These are phyloP conservation scores for Nicotiana sylvestris DNA, from an alignment of 257 asterid genomes.

Conservation along the genomic window DNA sequence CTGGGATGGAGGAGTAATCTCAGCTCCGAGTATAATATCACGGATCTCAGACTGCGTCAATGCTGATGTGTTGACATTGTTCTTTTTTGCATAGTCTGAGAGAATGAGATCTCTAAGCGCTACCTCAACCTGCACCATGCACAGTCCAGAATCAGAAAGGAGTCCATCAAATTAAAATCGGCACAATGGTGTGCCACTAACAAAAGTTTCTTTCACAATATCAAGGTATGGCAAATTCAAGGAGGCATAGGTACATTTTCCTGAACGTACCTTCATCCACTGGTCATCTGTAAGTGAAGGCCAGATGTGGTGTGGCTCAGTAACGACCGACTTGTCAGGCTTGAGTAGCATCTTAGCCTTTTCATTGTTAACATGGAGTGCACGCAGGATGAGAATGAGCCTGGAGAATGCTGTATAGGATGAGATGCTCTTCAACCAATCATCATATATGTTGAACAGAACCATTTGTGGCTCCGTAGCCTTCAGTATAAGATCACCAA, in stretches of 20 bases:
- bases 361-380: constrained; percentile 91
- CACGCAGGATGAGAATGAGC: constrained; percentile 85
- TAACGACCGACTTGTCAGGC: constrained; percentile 93
- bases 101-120: constrained; percentile 93
- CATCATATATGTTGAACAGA: constrained; percentile 92
- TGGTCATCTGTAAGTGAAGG: constrained; percentile 93
- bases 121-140: constrained; percentile 72
- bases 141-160: background rate
- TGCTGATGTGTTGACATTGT: constrained; percentile 94
- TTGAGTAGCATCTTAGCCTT: constrained; percentile 97
- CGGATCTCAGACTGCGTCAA: constrained; percentile 95
- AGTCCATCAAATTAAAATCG: background rate
- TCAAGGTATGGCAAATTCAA: background rate
- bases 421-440: constrained; percentile 94
- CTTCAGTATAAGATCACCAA: constrained; percentile 93
- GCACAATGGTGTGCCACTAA: background rate
- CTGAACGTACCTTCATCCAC: constrained; percentile 80
- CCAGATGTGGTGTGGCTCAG: constrained; percentile 98
- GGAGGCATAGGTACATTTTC: background rate
- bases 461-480: constrained; percentile 99
- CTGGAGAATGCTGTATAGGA: constrained; percentile 98
- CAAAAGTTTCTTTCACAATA: background rate
- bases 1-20: constrained; percentile 96
- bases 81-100: constrained; percentile 97
- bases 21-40: constrained; percentile 98